Evolutionary conservation across 108 stramenopile species (phyloP).

Genomic region (Bacterosira constricta): DNA sequence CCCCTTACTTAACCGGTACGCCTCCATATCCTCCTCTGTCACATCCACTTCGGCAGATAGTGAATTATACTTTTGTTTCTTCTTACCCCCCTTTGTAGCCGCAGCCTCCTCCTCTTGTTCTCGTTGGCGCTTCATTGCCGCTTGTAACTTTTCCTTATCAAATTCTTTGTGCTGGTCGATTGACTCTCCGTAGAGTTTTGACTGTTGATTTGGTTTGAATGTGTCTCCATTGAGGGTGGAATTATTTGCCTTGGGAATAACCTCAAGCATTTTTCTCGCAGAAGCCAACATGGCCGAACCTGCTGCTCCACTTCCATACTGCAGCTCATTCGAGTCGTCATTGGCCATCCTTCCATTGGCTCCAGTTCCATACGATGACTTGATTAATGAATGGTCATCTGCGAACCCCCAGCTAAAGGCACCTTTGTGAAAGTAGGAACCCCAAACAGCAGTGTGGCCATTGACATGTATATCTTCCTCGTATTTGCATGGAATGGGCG

Average conservation of each 20-base stretch:
- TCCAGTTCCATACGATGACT: slow-evolving; percentile 94
- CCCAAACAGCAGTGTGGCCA: slow-evolving; percentile 97
- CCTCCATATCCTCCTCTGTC: slow-evolving; percentile 96
- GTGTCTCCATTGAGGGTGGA: slow-evolving; percentile 11
- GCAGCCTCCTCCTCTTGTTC: slow-evolving; percentile 45
- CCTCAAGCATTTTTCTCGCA: slow-evolving; percentile 85
- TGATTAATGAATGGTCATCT: slow-evolving; percentile 94
- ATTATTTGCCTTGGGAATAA: slow-evolving; percentile 43
- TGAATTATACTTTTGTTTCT: slow-evolving; percentile 92
- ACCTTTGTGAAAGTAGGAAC: slow-evolving; percentile 92
- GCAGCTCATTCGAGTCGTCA: slow-evolving; percentile 85
- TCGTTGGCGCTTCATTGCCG: slow-evolving; percentile 62
- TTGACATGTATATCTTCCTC: slow-evolving; percentile 93
- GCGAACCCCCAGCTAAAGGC: slow-evolving; percentile 96
- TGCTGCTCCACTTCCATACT: slow-evolving; percentile 75
- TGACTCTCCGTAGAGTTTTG: slow-evolving; percentile 89
- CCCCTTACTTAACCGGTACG: slow-evolving; percentile 86
- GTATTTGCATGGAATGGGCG: slow-evolving; percentile 88
- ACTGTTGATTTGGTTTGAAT: slow-evolving; percentile 55
- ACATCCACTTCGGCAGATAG: slow-evolving; percentile 77
- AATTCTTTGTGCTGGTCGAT: slow-evolving; percentile 64
- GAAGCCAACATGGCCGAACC: slow-evolving; percentile 83
- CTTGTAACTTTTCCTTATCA: slow-evolving; percentile 82
- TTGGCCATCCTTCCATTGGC: slow-evolving; percentile 90
- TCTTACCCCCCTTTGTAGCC: slow-evolving; percentile 36